phyloP scores from a whole-genome alignment of 1,284 basidiomycete genomes.

The Leccinum pseudoinsigne region DNA sequence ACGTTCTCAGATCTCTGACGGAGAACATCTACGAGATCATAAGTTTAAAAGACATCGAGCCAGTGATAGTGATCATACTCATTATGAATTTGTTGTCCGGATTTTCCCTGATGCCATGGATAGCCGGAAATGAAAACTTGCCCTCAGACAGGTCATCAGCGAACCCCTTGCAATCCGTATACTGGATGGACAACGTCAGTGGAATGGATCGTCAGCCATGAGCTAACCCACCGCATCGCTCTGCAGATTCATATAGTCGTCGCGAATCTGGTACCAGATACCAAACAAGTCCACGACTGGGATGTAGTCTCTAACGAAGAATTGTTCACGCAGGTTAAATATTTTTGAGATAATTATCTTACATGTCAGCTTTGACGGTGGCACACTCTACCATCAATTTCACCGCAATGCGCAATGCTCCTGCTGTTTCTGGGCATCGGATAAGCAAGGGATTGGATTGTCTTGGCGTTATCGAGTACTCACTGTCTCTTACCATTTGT shows the following conservation, averaged over 20 bases:
- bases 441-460: background rate
- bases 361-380: conserved; percentile 63
- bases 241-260: conserved; percentile 96
- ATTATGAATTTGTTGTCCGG: conserved; percentile 73
- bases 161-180: conserved; percentile 89
- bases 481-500: conserved; percentile 83
- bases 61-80: conserved; percentile 51
- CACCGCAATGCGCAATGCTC: conserved; percentile 88
- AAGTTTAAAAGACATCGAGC: conserved; percentile 2
- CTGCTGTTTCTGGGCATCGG: conserved; percentile 80
- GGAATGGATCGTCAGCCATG: background rate
- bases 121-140: conserved; percentile 94
- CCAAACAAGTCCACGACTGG: conserved; percentile 93
- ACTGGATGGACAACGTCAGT: conserved; percentile 45
- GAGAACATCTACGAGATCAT: conserved; percentile 63
- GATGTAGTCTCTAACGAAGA: conserved; percentile 70
- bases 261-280: conserved; percentile 93
- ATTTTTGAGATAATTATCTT: background rate
- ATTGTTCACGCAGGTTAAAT: background rate
- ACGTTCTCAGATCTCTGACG: conserved; percentile 81
- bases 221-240: conserved; percentile 60
- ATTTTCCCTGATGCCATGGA: conserved; percentile 83
- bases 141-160: conserved; percentile 95
- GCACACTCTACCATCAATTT: conserved; percentile 94
- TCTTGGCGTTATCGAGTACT: conserved; percentile 25